Conservation (phyloP, 1,139 yeast species). For the Tardiomyces blankii region DNA sequence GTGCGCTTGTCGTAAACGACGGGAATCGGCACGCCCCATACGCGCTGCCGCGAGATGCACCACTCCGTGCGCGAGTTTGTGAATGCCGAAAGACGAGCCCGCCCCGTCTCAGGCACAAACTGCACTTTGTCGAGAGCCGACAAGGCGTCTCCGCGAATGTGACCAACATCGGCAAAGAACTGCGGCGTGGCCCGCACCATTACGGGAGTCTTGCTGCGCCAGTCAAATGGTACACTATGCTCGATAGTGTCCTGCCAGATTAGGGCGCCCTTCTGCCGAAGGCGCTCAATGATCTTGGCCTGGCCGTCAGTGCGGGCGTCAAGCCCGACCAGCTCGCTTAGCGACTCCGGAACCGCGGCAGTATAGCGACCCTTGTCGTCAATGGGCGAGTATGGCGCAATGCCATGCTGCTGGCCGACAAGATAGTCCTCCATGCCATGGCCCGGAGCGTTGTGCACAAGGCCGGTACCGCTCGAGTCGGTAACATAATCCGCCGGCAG, state of each 20-base stretch:
- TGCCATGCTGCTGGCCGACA: conserved; percentile 46
- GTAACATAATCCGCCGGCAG: conserved; percentile 78
- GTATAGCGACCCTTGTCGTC: conserved; percentile 63
- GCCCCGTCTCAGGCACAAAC: conserved; percentile 67
- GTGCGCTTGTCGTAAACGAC: conserved; percentile 55
- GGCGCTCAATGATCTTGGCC: conserved; percentile 31
- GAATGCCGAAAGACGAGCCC: conserved; percentile 59
- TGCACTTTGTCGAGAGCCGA: conserved; percentile 48
- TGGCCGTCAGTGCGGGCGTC: conserved; percentile 57
- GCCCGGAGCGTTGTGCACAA: conserved; percentile 96
- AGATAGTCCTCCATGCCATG: conserved; percentile 93
- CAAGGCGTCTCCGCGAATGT: conserved; percentile 53
- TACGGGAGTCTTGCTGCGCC: conserved; percentile 96
- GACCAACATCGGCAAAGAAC: conserved; percentile 85
- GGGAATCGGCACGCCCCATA: conserved; percentile 99
- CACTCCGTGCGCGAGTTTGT: conserved; percentile 77
- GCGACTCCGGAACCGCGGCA: conserved; percentile 36
- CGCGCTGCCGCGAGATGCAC: conserved; percentile 95
- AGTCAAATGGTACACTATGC: conserved; percentile 93
- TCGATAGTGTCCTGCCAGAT: conserved; percentile 39
- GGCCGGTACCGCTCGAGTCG: conserved; percentile 77
- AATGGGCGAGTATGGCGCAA: conserved; percentile 65
- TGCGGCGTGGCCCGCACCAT: conserved; percentile 92
- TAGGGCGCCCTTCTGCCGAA: conserved; percentile 38
- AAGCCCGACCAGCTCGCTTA: conserved; percentile 37